These are phyloP conservation scores for Colletotrichum karsti DNA, from an alignment of 2,329 filamentous ascomycete genomes.

Conservation along the genomic window DNA sequence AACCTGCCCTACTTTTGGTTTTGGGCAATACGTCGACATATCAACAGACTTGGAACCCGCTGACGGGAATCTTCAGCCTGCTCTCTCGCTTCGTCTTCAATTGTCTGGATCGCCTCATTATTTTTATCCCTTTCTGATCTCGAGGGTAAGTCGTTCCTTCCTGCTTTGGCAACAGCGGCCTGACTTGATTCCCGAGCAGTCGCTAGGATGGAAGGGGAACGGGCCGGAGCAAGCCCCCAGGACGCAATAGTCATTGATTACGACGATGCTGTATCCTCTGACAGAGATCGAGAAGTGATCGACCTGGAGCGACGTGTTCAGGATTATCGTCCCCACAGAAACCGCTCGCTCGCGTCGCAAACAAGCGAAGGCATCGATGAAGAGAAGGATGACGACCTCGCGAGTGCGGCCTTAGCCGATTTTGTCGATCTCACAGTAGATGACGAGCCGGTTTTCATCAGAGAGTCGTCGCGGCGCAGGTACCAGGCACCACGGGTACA, in stretches of 20 bases:
- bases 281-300: neutral
- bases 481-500: neutral
- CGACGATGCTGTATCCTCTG: neutral
- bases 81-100: too few relatives aligned
- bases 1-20: too few relatives aligned
- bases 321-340: neutral
- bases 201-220: too few relatives aligned
- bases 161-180: neutral
- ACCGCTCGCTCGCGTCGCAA: neutral
- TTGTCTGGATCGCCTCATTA: too few relatives aligned
- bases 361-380: constrained; percentile 10
- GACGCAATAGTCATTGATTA: neutral
- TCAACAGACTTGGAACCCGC: too few relatives aligned
- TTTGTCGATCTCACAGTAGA: constrained; percentile 45
- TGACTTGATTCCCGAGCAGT: neutral
- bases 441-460: constrained; percentile 4
- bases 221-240: neutral
- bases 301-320: neutral
- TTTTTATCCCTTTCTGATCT: too few relatives aligned
- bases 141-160: neutral
- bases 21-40: too few relatives aligned
- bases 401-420: constrained; percentile 31
- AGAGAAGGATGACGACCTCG: constrained; percentile 20
- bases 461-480: neutral
- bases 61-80: too few relatives aligned